Percentiles rank a stretch among this genome's conserved stretches.
These are phyloP conservation scores for Sclerotinia subarctica DNA, from an alignment of 2,329 filamentous ascomycete genomes.

Conservation along the genomic window DNA sequence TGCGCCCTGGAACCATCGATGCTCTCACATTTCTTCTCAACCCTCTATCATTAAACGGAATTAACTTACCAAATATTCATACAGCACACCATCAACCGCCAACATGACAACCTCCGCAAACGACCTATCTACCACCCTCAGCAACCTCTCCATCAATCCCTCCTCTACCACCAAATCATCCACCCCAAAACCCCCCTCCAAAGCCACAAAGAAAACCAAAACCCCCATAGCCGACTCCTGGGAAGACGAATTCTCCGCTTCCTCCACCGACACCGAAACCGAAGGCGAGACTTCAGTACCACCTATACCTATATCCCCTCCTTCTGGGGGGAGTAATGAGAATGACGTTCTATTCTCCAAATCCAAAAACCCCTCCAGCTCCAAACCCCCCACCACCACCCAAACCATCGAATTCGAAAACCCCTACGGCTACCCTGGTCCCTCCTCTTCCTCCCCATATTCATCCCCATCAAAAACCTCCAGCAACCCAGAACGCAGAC, in stretches of 20 bases:
- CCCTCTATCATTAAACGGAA: too few relatives aligned
- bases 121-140: slow-evolving; percentile 30
- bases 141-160: slow-evolving; percentile 26
- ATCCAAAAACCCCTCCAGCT: too few relatives aligned
- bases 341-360: not conserved
- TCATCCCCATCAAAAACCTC: slow-evolving; percentile 7
- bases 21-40: too few relatives aligned
- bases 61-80: not conserved
- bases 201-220: slow-evolving; percentile 39
- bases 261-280: slow-evolving; percentile 27
- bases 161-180: slow-evolving; percentile 8
- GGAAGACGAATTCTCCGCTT: slow-evolving; percentile 63
- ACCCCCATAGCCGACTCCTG: slow-evolving; percentile 64
- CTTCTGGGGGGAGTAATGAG: slow-evolving; percentile 32
- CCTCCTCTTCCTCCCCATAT: not conserved
- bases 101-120: slow-evolving; percentile 15
- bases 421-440: slow-evolving; percentile 30
- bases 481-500: slow-evolving; percentile 45
- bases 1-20: not conserved
- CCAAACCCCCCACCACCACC: not conserved
- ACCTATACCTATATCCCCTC: slow-evolving; percentile 63
- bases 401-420: slow-evolving; percentile 23
- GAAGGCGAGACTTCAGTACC: slow-evolving; percentile 35
- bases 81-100: not conserved
- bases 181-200: not conserved